Base-by-base conservation (phyloP, 1,284 basidiomycete species). In the Mycosarcoma maydis region DNA sequence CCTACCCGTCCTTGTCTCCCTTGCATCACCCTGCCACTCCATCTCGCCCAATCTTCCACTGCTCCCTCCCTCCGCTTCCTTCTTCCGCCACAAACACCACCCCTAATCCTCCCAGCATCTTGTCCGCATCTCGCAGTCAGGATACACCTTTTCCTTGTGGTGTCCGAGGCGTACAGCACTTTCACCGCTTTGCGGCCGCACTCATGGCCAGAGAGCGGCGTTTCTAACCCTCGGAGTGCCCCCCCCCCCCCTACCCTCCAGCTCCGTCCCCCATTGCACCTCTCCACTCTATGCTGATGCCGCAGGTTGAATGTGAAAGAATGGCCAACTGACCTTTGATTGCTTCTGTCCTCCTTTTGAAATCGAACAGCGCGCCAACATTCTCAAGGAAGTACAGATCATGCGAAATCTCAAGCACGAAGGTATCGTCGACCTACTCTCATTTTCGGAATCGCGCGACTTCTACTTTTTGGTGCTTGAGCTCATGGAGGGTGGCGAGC, bases 381-480 rank as follows among this genome's bases (percentile, higher is more conserved):
- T 98, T 57, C 88, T 98, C 75, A 98, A 99, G 87, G 96, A 99
- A 88, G 96, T 99, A 6, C 94, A 97, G 83, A 98, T 99, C 77
- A 99, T 99, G 96, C 91, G 95, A 29, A 92, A 92, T 20, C 90
- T 89, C 61, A 90, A 90, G 72, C 94, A 98, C 80, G 89, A 91
- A 7, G 88, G 89, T 27, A 90, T 99, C 73, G 90, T 98, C 90
- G 67, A 75, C 24, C 72, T 81, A 4, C 32, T 79, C 9, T 75
- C 74, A 11, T 81, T 79, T 55, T 70, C 89, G 61, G 96, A 99
- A 83, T 92, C 92, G 16, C 85, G 87, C 24, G 94, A 98, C 73
- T 87, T 96, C 81, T 98, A 98, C 83, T 98, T 94, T 83, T 86
- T 98, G 24, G 88, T 98, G 10, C 86, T 99, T 50, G 96, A 99